Percentiles rank a stretch among this genome's conserved stretches.
Conservation (phyloP, 2,329 filamentous ascomycete genomes). For the Microcera coccophila region DNA sequence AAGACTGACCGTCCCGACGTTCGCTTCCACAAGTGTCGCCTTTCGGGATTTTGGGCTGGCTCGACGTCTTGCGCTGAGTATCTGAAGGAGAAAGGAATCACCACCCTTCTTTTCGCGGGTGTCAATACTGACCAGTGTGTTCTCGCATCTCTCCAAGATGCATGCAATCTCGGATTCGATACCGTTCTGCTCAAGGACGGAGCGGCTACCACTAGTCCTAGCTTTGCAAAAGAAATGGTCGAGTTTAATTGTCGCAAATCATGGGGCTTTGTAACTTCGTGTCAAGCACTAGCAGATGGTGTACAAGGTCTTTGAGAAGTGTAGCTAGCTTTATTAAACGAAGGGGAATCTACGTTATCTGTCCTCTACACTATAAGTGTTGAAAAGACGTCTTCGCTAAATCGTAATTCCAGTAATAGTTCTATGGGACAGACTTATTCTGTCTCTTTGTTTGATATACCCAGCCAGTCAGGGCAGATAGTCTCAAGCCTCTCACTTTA, state of each 20-base stretch:
- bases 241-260: constrained; percentile 3
- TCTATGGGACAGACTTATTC: no score
- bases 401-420: no score
- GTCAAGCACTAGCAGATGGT: constrained; percentile 2
- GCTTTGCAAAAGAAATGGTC: constrained; percentile 1
- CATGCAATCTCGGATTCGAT: constrained; percentile 1
- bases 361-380: no score
- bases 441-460: no score
- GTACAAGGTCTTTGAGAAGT: no score
- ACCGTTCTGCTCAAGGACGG: constrained; percentile 4
- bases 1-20: background rate
- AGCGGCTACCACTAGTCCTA: constrained; percentile 4
- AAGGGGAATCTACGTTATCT: no score
- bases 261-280: constrained; percentile 3
- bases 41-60: background rate
- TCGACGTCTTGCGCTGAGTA: background rate
- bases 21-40: background rate
- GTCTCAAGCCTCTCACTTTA: no score
- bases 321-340: no score
- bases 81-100: background rate
- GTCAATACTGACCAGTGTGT: constrained; percentile 6
- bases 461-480: no score
- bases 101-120: background rate
- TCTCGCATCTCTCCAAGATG: constrained; percentile 1
- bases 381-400: no score